Evolutionary conservation across 768 basidiomycete species (phyloP).

Genomic region (Phylloporus rhodoxanthus): DNA sequence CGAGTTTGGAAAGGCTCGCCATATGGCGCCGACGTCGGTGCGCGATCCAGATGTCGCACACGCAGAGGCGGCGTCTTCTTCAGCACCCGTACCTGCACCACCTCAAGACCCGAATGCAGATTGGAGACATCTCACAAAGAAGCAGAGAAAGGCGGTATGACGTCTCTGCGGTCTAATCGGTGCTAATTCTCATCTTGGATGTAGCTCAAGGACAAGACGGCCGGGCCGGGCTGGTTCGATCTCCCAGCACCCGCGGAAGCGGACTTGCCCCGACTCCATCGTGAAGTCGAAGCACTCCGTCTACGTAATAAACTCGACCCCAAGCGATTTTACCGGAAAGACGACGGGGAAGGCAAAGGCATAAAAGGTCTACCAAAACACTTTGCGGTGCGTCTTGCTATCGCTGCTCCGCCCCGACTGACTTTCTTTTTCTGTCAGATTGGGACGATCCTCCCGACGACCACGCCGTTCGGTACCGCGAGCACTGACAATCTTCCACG

Average conservation of each 20-base stretch:
- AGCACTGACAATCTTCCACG: slow-evolving; percentile 67
- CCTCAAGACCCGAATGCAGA: slow-evolving; percentile 58
- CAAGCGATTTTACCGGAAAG: slow-evolving; percentile 85
- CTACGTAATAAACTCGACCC: slow-evolving; percentile 86
- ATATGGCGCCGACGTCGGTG: slow-evolving; percentile 41
- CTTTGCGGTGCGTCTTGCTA: slow-evolving; percentile 64
- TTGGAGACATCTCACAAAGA: slow-evolving; percentile 67
- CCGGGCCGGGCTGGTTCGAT: slow-evolving; percentile 84
- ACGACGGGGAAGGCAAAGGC: slow-evolving; percentile 79
- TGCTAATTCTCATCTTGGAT: neutral
- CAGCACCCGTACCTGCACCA: slow-evolving; percentile 46
- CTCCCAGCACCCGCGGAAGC: slow-evolving; percentile 77
- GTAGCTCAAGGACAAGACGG: slow-evolving; percentile 64
- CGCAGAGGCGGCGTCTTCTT: slow-evolving; percentile 47
- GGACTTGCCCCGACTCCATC: slow-evolving; percentile 70
- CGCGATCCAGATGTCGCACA: slow-evolving; percentile 59
- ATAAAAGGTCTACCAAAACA: slow-evolving; percentile 82
- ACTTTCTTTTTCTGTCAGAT: slow-evolving; percentile 43
- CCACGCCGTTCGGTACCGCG: slow-evolving; percentile 65
- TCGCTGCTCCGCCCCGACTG: slow-evolving; percentile 1
- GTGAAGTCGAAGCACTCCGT: slow-evolving; percentile 83
- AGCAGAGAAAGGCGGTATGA: slow-evolving; percentile 64
- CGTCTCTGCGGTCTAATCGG: neutral
- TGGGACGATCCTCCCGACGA: slow-evolving; percentile 68
- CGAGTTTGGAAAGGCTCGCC: slow-evolving; percentile 39